Base-by-base conservation (phyloP, 352 stramenopile species). In the Phytophthora brassicae region DNA sequence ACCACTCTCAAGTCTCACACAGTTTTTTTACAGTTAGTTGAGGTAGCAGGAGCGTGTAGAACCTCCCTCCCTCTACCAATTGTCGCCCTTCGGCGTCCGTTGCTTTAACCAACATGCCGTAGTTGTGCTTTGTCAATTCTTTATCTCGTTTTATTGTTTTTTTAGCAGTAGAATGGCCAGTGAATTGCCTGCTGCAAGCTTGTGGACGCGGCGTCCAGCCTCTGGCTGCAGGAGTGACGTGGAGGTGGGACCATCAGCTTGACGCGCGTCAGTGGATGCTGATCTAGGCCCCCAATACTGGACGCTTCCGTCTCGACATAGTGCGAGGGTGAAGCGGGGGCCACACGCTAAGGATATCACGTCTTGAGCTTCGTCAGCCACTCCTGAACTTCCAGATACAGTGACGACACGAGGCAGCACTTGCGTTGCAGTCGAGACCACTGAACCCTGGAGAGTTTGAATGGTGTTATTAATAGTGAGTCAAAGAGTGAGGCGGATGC, bases 371-470 rank as follows among this genome's bases (percentile, higher is more conserved):
- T 67, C 38, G 14, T 66, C 64, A 36, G 73, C 68, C 20, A 36
- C 17, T 36, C 42, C 43, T 74, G 35, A 60, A 72, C 2, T 38
- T 56, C 48, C 62, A 52, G 29, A 53, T 46, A 61, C 57, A 2
- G 62, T 67, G 20, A 90, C 77, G 4, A 92, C 80, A 4, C 74
- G 63, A 23, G 82, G 81, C 33, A 87, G 51, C 16, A 66, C 47
- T 47, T 86, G 68, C 3, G 67, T 74, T 8, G 43, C 45, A 44
- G 57, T 35, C 48, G 33, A 51, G 41, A 19, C 29, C 39, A 61
- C 71, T 23, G 55, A 39, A 3, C 52, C 60, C 67, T 77, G 33
- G 38, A 23, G 31, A 26, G 5, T 11, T 31, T 22, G 19, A 53
- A 23, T n/a, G 3, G 38, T 57, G 35, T 71, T 45, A n/a, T n/a